Percentiles rank a stretch among this genome's conserved stretches.
phyloP scores from a whole-genome alignment of 1,139 yeast species.

The Geotrichum armillariae region DNA sequence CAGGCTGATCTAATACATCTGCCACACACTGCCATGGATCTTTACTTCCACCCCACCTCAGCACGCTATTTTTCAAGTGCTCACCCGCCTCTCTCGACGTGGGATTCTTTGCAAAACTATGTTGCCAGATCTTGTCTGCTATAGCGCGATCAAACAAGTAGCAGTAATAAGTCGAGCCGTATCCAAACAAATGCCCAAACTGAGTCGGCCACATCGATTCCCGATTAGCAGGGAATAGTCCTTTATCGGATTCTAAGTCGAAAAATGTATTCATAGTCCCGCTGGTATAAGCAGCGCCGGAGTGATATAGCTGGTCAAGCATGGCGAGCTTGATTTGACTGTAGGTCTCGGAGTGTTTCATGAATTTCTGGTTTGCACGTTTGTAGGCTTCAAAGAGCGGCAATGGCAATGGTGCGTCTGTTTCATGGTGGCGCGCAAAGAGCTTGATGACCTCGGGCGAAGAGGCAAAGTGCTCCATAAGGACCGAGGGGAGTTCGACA shows the following conservation, averaged over 20 bases:
- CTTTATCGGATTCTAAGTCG: conserved; percentile 52
- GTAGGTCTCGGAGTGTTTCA: conserved; percentile 73
- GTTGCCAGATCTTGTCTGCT: conserved; percentile 82
- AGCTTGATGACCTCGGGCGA: conserved; percentile 72
- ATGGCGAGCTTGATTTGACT: conserved; percentile 90
- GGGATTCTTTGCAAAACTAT: conserved; percentile 63
- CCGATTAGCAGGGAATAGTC: conserved; percentile 38
- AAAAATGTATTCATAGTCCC: conserved; percentile 65
- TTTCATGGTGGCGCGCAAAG: conserved; percentile 73
- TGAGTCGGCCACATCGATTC: conserved; percentile 90
- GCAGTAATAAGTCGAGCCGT: conserved; percentile 93
- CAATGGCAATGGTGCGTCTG: conserved; percentile 61
- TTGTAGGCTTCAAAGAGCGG: conserved; percentile 28
- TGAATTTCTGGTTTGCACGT: conserved; percentile 50
- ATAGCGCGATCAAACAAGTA: conserved; percentile 90
- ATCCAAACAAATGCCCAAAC: conserved; percentile 90
- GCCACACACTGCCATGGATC: conserved; percentile 90
- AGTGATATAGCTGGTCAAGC: conserved; percentile 79
- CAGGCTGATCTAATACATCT: conserved; percentile 66
- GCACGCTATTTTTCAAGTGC: conserved; percentile 64
- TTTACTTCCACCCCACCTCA: conserved; percentile 92
- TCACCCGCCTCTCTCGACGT: conserved; percentile 72
- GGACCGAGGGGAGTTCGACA: conserved; percentile 91
- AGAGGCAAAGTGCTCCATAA: conserved; percentile 91
- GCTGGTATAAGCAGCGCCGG: conserved; percentile 43